phyloP scores from a whole-genome alignment of 441 rosid species.

The Croton laevigatus region DNA sequence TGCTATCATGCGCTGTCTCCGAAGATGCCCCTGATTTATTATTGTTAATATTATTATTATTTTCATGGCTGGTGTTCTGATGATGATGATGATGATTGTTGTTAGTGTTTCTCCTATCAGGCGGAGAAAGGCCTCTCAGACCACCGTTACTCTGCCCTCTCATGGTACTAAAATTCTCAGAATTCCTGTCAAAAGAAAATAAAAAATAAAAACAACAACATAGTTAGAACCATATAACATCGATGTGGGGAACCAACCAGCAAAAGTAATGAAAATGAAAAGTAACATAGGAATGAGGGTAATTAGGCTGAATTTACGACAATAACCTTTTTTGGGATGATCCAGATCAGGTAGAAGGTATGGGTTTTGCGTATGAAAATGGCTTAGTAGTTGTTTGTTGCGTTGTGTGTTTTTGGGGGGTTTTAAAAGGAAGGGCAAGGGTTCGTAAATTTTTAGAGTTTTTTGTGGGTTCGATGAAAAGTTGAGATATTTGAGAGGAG shows the following conservation, averaged over 20 bases:
- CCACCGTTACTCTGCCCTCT: conserved; percentile 59
- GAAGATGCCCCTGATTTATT: conserved; percentile 52
- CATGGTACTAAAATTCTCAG: conserved; percentile 60
- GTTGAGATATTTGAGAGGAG: conserved; percentile 10
- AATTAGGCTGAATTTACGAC: conserved; percentile 30
- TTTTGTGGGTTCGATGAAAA: background rate
- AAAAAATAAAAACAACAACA: conserved; percentile 2
- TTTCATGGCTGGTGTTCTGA: conserved; percentile 15
- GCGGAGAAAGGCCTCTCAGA: conserved; percentile 40
- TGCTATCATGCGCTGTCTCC: conserved; percentile 59
- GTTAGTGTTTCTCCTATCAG: conserved; percentile 41
- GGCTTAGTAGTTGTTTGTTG: background rate
- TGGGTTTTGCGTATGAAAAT: conserved; percentile 17
- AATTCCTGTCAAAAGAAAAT: conserved; percentile 37
- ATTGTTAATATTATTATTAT: conserved; percentile 31
- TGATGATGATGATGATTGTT: conserved; percentile 26
- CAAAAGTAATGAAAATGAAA: background rate
- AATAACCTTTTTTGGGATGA: conserved; percentile 33
- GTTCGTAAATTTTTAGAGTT: background rate
- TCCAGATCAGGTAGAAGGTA: conserved; percentile 27
- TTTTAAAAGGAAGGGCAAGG: background rate
- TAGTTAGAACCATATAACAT: background rate
- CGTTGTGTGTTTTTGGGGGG: conserved; percentile 5
- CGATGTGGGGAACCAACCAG: background rate
- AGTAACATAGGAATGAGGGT: conserved; percentile 12